Base-by-base conservation (phyloP, 495 filamentous ascomycete species). In the Tuber indicum region DNA sequence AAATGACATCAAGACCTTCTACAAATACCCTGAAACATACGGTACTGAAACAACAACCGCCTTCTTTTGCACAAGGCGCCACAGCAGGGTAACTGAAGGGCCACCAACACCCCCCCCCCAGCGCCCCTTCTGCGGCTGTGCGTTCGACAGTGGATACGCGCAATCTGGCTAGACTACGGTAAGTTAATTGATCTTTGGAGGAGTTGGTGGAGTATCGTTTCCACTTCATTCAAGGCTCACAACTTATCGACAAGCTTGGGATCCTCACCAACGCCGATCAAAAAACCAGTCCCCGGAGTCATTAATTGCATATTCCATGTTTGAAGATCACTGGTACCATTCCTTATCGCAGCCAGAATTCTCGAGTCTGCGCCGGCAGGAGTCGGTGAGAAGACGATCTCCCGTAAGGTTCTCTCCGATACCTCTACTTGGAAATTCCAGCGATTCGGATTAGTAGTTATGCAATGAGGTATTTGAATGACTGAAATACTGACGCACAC, bases 281-380 rank as follows among this genome's bases (percentile, higher is more conserved):
- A 14, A 66, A 66, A 36, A 66, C 10, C 32, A 66, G 26, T 66
- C 14, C 14, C 77, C 36, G 39, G 71, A 10, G 79, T 52, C 47
- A 76, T 58, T 36, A 36, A 32, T 32, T 75, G 36, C 26, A 19
- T 41, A 74, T 80, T 84, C n/a, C 16, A 83, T 83, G 82, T 83
- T 83, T 71, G 82, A 83, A 72, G 82, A 83, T 66, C 82, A 83
- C 75, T 83, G 82, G 82, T 83, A 83, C 72, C 77, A 83, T 70
- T 82, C 82, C 74, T 75, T 77, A 12, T 66, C 74, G n/a, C 69
- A 52, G 19, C 79, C 81, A 39, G 81, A 83, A n/a, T 69, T 49
- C 44, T 74, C 66, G 17, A 77, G 75, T 26, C 74, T 79, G 72
- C 72, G 78, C 16, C 80, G 70, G 23, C 78, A 83, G 26, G 79